Evolutionary conservation across 108 stramenopile genomes (phyloP), one percentile per base, ranked within the genome.

Genomic region (Chaetoceros tenuissimus): DNA sequence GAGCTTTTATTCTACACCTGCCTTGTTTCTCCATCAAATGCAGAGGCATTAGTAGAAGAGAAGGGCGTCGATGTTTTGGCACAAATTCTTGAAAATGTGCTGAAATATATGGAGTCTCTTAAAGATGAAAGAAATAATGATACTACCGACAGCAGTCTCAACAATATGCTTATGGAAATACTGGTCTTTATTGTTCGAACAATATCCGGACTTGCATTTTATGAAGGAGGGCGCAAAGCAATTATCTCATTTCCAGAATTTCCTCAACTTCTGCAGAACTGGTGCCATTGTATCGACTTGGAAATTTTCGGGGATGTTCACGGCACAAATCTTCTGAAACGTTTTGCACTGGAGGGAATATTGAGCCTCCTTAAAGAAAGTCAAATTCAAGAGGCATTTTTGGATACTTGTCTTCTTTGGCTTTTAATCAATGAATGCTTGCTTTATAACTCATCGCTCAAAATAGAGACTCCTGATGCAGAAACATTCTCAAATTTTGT

Each of bases 41-140:
- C 85, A 17, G 82, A 92, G 61, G 89, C 87, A 66, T 72, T 92
- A 25, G 78, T 92, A n/a, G 19, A 46, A 5, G 68, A 79, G 53
- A 46, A 61, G 0, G 81, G 79, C 13, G 63, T 91, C 16, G 48
- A 46, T 10, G 53, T 73, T 45, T 55, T 85, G 10, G 61, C 65
- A 27, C 24, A 60, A 5, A 30, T 91, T 13, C 66, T 86, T 8
- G 53, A 69, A 46, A 77, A 67, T 31, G 75, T 75, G 53, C 52
- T 73, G 10, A 34, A 59, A 28, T 51, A 59, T 13, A 48, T 46
- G 19, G 34, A 47, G 24, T 24, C 62, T 28, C 34, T 62, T 1
- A 29, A 56, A 31, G 19, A 18, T 3, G 20, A 60, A 23, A 3
- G 60, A 46, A 47, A 25, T 16, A n/a, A n/a, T n/a, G n/a, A n/a